Evolutionary conservation across 2,329 filamentous ascomycete species (phyloP).

Genomic region (Xylariaceae sp.): DNA sequence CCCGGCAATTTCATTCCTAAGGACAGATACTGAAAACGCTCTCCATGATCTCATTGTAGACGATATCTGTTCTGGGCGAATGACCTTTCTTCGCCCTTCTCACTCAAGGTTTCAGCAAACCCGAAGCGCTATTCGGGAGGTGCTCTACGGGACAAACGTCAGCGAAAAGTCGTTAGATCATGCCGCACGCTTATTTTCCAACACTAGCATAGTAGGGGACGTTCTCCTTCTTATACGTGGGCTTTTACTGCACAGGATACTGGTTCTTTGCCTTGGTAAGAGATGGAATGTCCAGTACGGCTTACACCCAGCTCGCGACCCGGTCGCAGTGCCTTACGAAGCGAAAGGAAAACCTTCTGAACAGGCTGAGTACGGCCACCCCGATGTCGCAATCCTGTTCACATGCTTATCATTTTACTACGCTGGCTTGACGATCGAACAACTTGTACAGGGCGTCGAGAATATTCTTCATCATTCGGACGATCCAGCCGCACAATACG

Average conservation of each 20-base stretch:
- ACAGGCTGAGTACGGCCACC: conserved; percentile 71
- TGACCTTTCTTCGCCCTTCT: conserved; percentile 32
- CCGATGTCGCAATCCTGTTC: conserved; percentile 68
- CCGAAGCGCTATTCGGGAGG: conserved; percentile 14
- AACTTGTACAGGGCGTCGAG: conserved; percentile 57
- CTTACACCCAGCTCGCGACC: conserved; percentile 58
- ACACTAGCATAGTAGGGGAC: conserved; percentile 42
- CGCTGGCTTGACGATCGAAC: conserved; percentile 55
- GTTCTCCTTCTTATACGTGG: conserved; percentile 66
- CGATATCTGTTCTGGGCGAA: conserved; percentile 48
- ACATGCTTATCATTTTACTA: conserved; percentile 75
- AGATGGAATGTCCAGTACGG: conserved; percentile 73
- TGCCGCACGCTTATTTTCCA: conserved; percentile 39
- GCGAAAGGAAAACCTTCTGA: conserved; percentile 69
- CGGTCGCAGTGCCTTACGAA: conserved; percentile 70
- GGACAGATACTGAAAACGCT: conserved; percentile 52
- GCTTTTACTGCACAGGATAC: conserved; percentile 64
- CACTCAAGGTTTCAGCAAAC: conserved; percentile 5
- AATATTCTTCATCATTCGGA: conserved; percentile 60
- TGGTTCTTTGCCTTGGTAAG: conserved; percentile 65
- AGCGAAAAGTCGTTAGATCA: conserved; percentile 22
- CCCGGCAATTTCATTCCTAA: conserved; percentile 64
- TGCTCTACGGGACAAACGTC: conserved; percentile 38
- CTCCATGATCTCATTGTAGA: conserved; percentile 49
- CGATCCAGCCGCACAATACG: conserved; percentile 63